Evolutionary conservation across 2,329 filamentous ascomycete genomes (phyloP), one percentile per base, ranked within the genome.

Genomic region (Rutstroemia sp.): DNA sequence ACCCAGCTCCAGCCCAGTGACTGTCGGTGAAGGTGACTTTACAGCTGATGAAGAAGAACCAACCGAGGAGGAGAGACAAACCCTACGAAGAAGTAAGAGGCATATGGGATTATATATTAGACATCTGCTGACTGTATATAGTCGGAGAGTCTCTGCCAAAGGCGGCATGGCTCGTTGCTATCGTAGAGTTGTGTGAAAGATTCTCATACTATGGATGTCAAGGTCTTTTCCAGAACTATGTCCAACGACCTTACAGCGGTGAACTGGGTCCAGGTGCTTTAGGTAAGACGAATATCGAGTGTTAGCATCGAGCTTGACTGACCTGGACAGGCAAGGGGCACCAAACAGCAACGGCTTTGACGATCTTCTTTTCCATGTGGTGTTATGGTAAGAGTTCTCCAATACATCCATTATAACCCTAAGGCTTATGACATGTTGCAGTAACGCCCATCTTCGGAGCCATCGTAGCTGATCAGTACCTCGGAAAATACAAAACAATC

Each of bases 191-290:
- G 5, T 54, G 52, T 40, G 52, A 54, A 23, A 40, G 52, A 16
- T 85, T 84, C 65, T 79, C 80, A 5, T 86, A 82, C 72, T 86
- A 85, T 64, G 83, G 83, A 40, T 82, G 79, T 8, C 80, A 78
- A 16, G 77, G 79, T 51, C 75, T 84, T 42, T 84, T 80, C 78
- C 75, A 61, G 76, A 87, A 86, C 67, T 86, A 79, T 62, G 76
- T 86, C 64, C 78, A 85, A 63, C 52, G 57, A 45, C 80, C 51
- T 10, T 48, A 61, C 2, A 56, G 61, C 55, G 59, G 63, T 19
- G 55, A 47, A 25, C 27, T 60, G 21, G 62, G 61, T 14, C 59
- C 70, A 14, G 78, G 77, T 64, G 81, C 79, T 44, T 69, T 84
- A 4, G 48, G 53, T 56, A 21, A 36, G 46, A 42, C 36, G 6